Base-by-base conservation (phyloP, 768 basidiomycete genomes). In the Cystobasidium onofrii region DNA sequence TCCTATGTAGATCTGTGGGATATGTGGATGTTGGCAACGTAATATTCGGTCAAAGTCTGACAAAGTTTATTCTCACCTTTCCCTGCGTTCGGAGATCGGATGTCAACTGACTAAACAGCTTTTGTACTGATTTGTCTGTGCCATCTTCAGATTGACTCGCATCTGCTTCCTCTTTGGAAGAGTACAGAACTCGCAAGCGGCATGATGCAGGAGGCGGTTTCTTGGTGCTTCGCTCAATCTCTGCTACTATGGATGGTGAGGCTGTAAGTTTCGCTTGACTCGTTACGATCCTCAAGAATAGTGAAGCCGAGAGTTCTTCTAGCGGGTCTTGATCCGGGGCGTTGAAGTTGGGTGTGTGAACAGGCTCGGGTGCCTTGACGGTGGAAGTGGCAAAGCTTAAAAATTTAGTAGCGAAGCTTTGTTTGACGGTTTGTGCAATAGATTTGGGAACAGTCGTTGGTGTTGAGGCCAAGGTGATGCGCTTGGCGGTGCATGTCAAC, bases 161-260 rank as follows among this genome's bases (percentile, higher is more conserved):
- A 18, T 73, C 52, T 33, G 64, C 76, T 73, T 79, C 79, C 55
- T 80, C 79, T 44, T 76, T 76, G 2, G 76, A 64, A 0, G 82
- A 80, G 74, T 91, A 98, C 46, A 99, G 91, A 15, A 99, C 84
- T 76, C 90, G 87, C 69, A 90, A 89, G 70, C 85, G 87, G 79
- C 93, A 85, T 64, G 83, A 85, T 3, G 82, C 82, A 0, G 95
- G 95, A 0, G 91, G 90, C 69, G 90, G 88, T 84, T 99, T 99
- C 85, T 97, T 97, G 13, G 94, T 99, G 0, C 92, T 90, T 73
- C 95, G 84, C 74, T 89, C 85, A 39, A 98, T 83, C 80, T 97
- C 95, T 10, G 83, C 80, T 1, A 86, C 79, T 55, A 83, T 81
- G 6, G 78, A 73, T 0, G 77, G 57, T 3, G 80, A 78, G 0